phyloP scores from a whole-genome alignment of 75 land plant genomes.

The Sequoiadendron giganteum region DNA sequence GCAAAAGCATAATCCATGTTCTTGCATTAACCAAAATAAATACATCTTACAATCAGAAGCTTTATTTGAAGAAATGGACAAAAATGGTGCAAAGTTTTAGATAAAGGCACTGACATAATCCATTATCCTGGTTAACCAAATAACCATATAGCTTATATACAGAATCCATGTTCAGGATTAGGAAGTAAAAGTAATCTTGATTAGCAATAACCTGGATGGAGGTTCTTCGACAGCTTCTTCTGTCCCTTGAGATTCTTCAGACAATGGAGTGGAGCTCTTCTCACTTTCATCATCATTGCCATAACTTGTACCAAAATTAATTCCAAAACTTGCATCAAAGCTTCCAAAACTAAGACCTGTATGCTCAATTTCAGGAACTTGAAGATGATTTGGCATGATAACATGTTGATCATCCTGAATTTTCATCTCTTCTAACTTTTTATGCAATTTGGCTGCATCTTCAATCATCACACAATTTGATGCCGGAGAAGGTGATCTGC shows the following conservation, averaged over 20 bases:
- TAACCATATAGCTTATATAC: not conserved
- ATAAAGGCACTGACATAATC: not conserved
- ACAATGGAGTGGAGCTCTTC: slow-evolving; percentile 36
- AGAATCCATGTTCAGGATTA: slow-evolving; percentile 3
- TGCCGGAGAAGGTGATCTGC: slow-evolving; percentile 18
- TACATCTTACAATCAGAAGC: not conserved
- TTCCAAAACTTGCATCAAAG: slow-evolving; percentile 45
- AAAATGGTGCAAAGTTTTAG: not conserved
- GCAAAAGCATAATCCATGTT: not conserved
- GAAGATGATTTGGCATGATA: slow-evolving; percentile 85
- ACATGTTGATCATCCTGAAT: slow-evolving; percentile 62
- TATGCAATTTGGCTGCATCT: slow-evolving; percentile 31
- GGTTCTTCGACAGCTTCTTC: slow-evolving; percentile 54
- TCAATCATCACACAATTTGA: slow-evolving; percentile 25
- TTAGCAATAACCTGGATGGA: slow-evolving; percentile 32
- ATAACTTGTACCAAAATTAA: slow-evolving; percentile 14
- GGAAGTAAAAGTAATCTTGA: not conserved
- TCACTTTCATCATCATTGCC: slow-evolving; percentile 25
- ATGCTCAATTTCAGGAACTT: slow-evolving; percentile 84
- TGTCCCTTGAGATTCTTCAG: slow-evolving; percentile 39
- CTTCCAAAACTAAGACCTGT: slow-evolving; percentile 85
- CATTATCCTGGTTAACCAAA: not conserved
- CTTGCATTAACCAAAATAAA: not conserved
- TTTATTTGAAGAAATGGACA: not conserved
- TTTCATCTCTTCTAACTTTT: slow-evolving; percentile 57